These are phyloP conservation scores for Penicillium sp. DNA, from an alignment of 2,329 filamentous ascomycete genomes.

Conservation along the genomic window DNA sequence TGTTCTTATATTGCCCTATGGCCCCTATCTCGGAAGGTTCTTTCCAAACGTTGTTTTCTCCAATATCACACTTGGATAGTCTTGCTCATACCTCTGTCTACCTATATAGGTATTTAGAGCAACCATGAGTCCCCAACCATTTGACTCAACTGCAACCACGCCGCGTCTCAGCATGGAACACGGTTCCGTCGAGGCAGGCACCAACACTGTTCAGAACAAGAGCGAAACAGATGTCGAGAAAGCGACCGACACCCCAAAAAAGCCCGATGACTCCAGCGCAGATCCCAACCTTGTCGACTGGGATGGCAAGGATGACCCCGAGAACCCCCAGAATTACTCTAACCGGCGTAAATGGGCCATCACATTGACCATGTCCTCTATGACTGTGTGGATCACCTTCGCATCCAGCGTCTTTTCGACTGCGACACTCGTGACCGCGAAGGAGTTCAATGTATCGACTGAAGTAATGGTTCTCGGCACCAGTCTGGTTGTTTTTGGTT, in stretches of 20 bases:
- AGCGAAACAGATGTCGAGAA: slow-evolving; percentile 4
- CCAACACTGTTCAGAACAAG: slow-evolving; percentile 1
- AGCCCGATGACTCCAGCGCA: slow-evolving; percentile 7
- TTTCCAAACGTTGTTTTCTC: neutral
- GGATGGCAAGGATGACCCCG: slow-evolving; percentile 25
- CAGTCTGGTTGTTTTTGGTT: slow-evolving; percentile 43
- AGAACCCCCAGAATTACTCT: slow-evolving; percentile 25
- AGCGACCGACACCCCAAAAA: neutral
- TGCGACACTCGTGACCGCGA: slow-evolving; percentile 35
- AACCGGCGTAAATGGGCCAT: slow-evolving; percentile 34
- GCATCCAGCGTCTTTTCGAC: slow-evolving; percentile 41
- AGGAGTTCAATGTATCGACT: slow-evolving; percentile 39
- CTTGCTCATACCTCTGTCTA: neutral
- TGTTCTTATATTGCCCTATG: neutral
- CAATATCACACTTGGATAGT: neutral
- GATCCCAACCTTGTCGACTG: slow-evolving; percentile 28
- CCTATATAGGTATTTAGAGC: neutral
- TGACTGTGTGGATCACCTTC: slow-evolving; percentile 44
- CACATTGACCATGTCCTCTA: slow-evolving; percentile 34
- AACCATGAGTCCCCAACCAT: slow-evolving; percentile 3
- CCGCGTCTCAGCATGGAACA: slow-evolving; percentile 17
- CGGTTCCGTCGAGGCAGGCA: neutral
- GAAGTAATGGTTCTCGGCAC: slow-evolving; percentile 46
- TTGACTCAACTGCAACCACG: slow-evolving; percentile 14
- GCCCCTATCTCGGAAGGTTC: neutral